Base-by-base conservation (phyloP, 176 grass and related monocot genomes). In the Zizania latifolia region DNA sequence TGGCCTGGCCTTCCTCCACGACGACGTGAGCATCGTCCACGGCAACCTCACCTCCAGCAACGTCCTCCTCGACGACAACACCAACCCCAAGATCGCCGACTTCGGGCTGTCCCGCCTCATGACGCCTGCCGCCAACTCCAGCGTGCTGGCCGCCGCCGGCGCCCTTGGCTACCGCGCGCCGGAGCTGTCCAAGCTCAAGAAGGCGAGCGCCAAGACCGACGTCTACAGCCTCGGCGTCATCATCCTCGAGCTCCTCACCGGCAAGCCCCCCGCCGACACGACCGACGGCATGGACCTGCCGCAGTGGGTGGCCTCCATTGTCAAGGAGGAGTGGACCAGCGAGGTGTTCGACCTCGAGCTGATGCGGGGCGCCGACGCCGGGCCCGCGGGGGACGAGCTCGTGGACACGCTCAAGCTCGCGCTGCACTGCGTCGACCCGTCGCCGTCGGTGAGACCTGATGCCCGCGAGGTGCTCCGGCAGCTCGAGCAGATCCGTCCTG, bases 211-310 rank as follows among this genome's bases (percentile, higher is more conserved):
- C 4, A 92, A 90, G 82, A 92, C 93, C 2, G 93, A 96, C 28
- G 81, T 96, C 35, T 96, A 96, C 78, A 96, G 89, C 89, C 82
- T 96, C 5, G 93, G 93, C 23, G 93, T 96, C 1, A 82, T 96
- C 58, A 78, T 96, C 30, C 86, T 96, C 4, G 93, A 96, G 75
- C 86, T 96, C 37, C 84, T 96, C 31, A 96, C 93, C 2, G 89
- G 93, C 70, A 97, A 85, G 71, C 86, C 87, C 5, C 89, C 93
- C 0, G 90, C 86, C 0, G 93, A 97, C 27, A 79, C 74, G 39
- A 89, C 83, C 59, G 90, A 97, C 10, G 87, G 89, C 43, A 70
- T 88, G 28, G 93, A 96, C 50, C 76, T 97, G 84, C 93, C 93
- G 10, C 87, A 86, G 73, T 92, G 86, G 90, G 90, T 92, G 6